A percentile compares a stretch with the other conserved stretches of the same genome.
Conservation (phyloP, 768 basidiomycete species). For the Solioccasus polychromus region DNA sequence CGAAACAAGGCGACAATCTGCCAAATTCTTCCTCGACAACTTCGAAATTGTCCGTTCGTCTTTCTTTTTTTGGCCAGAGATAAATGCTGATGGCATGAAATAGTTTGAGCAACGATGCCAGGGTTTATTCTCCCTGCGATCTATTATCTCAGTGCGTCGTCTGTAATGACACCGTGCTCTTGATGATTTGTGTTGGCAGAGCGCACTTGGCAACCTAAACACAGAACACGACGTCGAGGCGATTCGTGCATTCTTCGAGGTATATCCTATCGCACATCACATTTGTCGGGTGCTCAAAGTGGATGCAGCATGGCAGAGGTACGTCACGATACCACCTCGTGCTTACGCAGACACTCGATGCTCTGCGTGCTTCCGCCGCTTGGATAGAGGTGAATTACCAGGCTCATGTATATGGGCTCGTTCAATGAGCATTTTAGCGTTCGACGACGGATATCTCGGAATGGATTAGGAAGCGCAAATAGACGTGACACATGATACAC, state of each 20-base stretch:
- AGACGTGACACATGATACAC: no score
- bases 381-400: slow-evolving; percentile 60
- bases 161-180: no score
- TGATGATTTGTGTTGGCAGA: slow-evolving; percentile 26
- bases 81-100: no score
- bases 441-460: slow-evolving; percentile 52
- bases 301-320: slow-evolving; percentile 56
- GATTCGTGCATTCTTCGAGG: slow-evolving; percentile 74
- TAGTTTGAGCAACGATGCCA: no score
- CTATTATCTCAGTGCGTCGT: slow-evolving; percentile 57
- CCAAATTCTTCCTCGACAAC: slow-evolving; percentile 65
- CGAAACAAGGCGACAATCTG: slow-evolving; percentile 49
- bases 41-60: slow-evolving; percentile 60
- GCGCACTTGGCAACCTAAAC: slow-evolving; percentile 48
- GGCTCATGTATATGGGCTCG: no score
- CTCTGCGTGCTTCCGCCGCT: slow-evolving; percentile 54
- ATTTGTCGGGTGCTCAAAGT: no score
- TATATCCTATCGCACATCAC: no score
- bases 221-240: slow-evolving; percentile 62
- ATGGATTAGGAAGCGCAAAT: no score
- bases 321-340: slow-evolving; percentile 64
- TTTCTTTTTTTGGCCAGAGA: no score
- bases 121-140: no score
- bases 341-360: slow-evolving; percentile 67
- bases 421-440: no score